A percentile compares a stretch with the other conserved stretches of the same genome.
Conservation (phyloP, 1,139 yeast genomes). For the Suzukiozyma palmioleophila region DNA sequence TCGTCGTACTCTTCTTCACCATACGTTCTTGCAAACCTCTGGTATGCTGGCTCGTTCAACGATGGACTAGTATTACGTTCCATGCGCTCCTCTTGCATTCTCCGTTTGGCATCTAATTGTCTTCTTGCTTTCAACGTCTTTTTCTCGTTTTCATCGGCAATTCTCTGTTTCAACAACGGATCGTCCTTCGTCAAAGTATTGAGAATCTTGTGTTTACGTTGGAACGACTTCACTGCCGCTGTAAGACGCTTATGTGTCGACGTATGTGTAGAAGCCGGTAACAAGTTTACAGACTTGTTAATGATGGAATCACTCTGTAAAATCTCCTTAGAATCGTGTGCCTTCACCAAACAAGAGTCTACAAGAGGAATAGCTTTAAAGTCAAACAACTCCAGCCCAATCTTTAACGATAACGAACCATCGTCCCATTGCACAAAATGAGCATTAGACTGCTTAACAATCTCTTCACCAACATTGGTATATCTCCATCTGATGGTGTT, state of each 20-base stretch:
- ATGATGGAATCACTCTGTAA: constrained; percentile 53
- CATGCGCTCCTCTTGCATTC: constrained; percentile 41
- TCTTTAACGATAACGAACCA: constrained; percentile 77
- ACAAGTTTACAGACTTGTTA: constrained; percentile 60
- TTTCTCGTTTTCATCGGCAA: constrained; percentile 75
- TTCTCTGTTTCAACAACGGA: constrained; percentile 80
- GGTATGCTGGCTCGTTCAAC: constrained; percentile 34
- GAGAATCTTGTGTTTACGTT: constrained; percentile 54
- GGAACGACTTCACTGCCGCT: constrained; percentile 67
- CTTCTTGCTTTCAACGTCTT: constrained; percentile 67
- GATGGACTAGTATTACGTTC: constrained; percentile 27
- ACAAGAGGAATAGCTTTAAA: constrained; percentile 60
- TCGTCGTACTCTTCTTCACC: constrained; percentile 44
- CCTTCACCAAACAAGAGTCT: constrained; percentile 68
- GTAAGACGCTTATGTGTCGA: constrained; percentile 78
- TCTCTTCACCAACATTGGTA: constrained; percentile 58
- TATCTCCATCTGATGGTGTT: constrained; percentile 94
- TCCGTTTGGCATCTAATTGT: constrained; percentile 55
- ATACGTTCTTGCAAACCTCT: constrained; percentile 36
- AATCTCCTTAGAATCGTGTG: constrained; percentile 69
- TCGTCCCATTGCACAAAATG: constrained; percentile 93
- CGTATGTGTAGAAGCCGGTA: constrained; percentile 85
- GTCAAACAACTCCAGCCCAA: constrained; percentile 88
- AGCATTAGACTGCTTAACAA: constrained; percentile 81
- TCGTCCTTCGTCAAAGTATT: constrained; percentile 75